Base-by-base conservation (phyloP, 495 filamentous ascomycete species). In the Lasiosphaeria hispida region DNA sequence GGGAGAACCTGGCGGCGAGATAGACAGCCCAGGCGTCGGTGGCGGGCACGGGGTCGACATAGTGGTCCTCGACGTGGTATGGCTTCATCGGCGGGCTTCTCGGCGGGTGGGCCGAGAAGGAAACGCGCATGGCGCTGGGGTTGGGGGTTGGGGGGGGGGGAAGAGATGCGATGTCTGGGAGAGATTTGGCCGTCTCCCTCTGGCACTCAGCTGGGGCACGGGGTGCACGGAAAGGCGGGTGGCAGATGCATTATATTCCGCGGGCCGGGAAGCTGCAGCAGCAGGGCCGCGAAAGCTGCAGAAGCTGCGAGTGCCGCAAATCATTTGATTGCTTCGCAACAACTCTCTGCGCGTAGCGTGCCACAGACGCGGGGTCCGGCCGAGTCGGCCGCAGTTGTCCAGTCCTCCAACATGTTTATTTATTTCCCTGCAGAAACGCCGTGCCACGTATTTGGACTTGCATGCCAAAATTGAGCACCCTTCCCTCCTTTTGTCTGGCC, bases 1-100 rank as follows among this genome's bases (percentile, higher is more conserved):
- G 59, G 34, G 66, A 60, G 40, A 62, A 66, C 9, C 63, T 40
- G 2, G 66, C 55, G 4, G 60, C 52, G 13, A 69, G 56, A 17
- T 61, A 69, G 34, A 47, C 53, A 10, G 66, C 63, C 66, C 66
- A 69, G 23, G 55, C 60, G 18, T 69, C 63, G 14, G 54, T 63
- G 48, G 60, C 51, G 3, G 57, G 53, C 10, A 61, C 44, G n/a
- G 65, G 62, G 39, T 67, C 65, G 18, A 50, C 59, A 17, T 64
- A 67, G 40, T 64, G 62, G 43, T 65, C 62, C 38, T 66, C 56
- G 48, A 58, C 55, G 14, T 47, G 19, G 39, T 62, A 60, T 6
- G 53, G 44, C 30, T 54, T 53, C 59, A 63, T 66, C 56, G 15
- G 53, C 51, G 34, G 51, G 9, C 18, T 44, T 15, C 11, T 30